A percentile compares a stretch with the other conserved stretches of the same genome.
These are phyloP conservation scores for Malus hybrid DNA, from an alignment of 331 rosid species.

Conservation along the genomic window DNA sequence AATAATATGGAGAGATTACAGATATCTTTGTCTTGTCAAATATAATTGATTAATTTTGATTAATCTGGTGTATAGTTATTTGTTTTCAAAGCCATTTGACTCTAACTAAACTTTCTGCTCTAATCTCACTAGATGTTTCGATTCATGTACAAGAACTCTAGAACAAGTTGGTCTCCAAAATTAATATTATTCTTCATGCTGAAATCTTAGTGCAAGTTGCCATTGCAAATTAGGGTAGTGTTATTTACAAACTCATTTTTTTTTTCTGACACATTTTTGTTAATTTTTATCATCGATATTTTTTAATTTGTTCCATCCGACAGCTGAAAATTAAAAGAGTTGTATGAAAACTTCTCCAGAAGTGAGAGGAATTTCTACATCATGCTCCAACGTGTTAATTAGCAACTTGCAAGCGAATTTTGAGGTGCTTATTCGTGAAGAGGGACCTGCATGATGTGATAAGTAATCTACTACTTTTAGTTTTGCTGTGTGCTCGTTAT, in stretches of 20 bases:
- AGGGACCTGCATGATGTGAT: not conserved
- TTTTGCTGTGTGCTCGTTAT: not conserved
- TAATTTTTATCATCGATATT: too few relatives aligned
- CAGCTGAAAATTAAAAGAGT: too few relatives aligned
- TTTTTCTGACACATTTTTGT: too few relatives aligned
- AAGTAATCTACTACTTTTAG: too few relatives aligned
- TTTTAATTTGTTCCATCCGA: too few relatives aligned
- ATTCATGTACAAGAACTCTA: not conserved
- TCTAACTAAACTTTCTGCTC: not conserved
- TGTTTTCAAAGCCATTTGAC: slow-evolving; percentile 11
- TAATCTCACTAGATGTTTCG: slow-evolving; percentile 22
- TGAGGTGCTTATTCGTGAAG: not conserved
- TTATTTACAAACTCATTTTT: too few relatives aligned
- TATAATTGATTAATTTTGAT: not conserved
- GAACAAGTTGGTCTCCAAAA: slow-evolving; percentile 3
- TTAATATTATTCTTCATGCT: not conserved
- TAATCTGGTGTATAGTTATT: not conserved
- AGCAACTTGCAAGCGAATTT: not conserved
- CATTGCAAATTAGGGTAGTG: not conserved
- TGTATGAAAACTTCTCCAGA: not conserved
- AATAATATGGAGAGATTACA: not conserved
- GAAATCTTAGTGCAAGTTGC: not conserved
- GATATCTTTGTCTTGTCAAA: slow-evolving; percentile 28
- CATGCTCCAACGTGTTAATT: not conserved
- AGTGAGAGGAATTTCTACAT: not conserved